Evolutionary conservation across 495 filamentous ascomycete species (phyloP).

Genomic region (Penicillium salamii): DNA sequence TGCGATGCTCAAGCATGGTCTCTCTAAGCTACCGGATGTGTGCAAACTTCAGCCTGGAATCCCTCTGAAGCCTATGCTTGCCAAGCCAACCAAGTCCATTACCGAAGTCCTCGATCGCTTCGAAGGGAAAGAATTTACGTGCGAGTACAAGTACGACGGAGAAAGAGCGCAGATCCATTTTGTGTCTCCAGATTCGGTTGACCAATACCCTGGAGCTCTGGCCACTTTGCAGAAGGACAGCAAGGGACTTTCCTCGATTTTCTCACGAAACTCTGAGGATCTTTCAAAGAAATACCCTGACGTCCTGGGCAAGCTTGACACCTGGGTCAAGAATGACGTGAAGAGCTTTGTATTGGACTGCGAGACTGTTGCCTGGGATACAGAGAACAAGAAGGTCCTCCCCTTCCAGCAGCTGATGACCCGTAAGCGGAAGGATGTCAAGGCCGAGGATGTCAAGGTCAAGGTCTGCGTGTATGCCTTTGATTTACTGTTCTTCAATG

Average conservation of each 20-base stretch:
- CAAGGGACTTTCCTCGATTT: constrained; percentile 78
- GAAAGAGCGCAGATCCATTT: constrained; percentile 97
- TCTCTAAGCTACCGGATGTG: constrained; percentile 72
- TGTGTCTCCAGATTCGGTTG: constrained; percentile 74
- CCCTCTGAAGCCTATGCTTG: constrained; percentile 97
- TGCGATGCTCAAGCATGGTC: constrained; percentile 79
- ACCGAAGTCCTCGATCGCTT: constrained; percentile 97
- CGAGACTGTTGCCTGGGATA: constrained; percentile 98
- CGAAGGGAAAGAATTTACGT: constrained; percentile 91
- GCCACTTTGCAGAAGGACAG: constrained; percentile 48
- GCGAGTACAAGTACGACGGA: constrained; percentile 98
- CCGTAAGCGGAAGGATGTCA: constrained; percentile 94
- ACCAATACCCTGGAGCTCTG: constrained; percentile 56
- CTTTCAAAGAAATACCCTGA: constrained; percentile 97
- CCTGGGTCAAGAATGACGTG: constrained; percentile 85
- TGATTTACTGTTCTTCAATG: constrained; percentile 90
- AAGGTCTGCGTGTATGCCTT: constrained; percentile 98
- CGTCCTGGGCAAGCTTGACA: constrained; percentile 79
- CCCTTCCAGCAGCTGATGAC: constrained; percentile 99
- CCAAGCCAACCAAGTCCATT: constrained; percentile 98
- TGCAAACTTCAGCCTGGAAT: constrained; percentile 95
- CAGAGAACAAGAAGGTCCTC: constrained; percentile 84
- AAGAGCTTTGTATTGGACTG: constrained; percentile 96
- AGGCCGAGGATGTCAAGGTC: constrained; percentile 93
- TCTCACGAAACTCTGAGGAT: constrained; percentile 95